Base-by-base conservation (phyloP, 768 basidiomycete species). In the Astraeus odoratus region DNA sequence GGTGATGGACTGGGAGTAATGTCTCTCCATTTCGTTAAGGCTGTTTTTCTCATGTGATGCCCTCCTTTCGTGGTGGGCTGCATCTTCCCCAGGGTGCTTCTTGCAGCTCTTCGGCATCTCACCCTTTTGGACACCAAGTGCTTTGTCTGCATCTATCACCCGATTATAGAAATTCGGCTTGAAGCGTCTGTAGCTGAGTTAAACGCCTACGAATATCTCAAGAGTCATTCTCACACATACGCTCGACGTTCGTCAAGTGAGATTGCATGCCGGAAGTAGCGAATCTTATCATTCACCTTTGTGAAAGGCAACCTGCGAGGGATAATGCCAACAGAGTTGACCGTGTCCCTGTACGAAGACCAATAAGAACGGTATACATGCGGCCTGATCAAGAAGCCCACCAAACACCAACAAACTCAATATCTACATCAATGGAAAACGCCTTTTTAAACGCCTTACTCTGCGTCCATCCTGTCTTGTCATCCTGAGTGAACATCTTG, bases 341-440 rank as follows among this genome's bases (percentile, higher is more conserved):
- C 84, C 0, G 84, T 86, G 43, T 86, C 84, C 83, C 82, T 86
- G 47, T 44, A 61, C 19, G 1, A 13, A 26, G 22, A 53, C 18
- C 43, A 40, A 47, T 13, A 35, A n/a, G 29, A 16, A 34, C 1
- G 15, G 10, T 9, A 13, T 13, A 27, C n/a, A n/a, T 20, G 15
- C 37, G 25, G 12, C 34, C 19, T 29, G 23, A 26, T 19, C 5
- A 5, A 18, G 35, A 25, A 15, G 48, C 70, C 46, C 54, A 85
- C 85, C 83, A 87, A 5, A 88, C 82, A 10, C 84, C 86, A 4
- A 89, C 65, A 50, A 88, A 75, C 33, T 86, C 78, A 30, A 88
- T 76, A 46, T 80, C 72, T 7, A 87, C 81, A 26, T 85, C 81
- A 13, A 82, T 76, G 0, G 77, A 81, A 55, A 87, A 88, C 0